Evolutionary conservation across 371 early-diverging fungal genomes (phyloP).

Genomic region (Rhizopus sp.): DNA sequence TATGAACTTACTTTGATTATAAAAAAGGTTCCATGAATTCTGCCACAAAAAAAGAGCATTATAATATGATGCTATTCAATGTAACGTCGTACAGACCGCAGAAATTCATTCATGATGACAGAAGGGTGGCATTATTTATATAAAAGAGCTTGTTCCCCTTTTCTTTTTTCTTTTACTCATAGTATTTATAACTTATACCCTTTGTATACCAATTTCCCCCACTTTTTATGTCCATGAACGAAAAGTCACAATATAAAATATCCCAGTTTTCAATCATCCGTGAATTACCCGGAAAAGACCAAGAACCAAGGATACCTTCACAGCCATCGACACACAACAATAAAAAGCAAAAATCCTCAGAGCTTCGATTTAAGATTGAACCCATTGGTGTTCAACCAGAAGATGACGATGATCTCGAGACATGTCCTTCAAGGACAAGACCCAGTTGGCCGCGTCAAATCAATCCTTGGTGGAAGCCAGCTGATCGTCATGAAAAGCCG

Average conservation of each 20-base stretch:
- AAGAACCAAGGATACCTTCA: conserved; percentile 9
- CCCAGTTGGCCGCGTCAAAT: conserved; percentile 44
- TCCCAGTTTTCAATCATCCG: conserved; percentile 33
- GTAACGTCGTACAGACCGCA: conserved; percentile 18
- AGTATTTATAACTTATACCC: neutral
- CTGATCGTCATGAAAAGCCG: conserved; percentile 65
- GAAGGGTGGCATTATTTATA: neutral
- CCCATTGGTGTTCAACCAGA: conserved; percentile 42
- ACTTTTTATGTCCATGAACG: conserved; percentile 2
- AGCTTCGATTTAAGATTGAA: conserved; percentile 41
- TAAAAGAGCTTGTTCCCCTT: conserved; percentile 5
- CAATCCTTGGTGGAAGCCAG: conserved; percentile 49
- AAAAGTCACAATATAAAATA: conserved; percentile 17
- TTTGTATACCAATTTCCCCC: neutral
- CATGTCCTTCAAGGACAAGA: conserved; percentile 42
- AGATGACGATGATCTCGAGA: conserved; percentile 49
- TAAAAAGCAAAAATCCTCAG: conserved; percentile 18
- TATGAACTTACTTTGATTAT: neutral
- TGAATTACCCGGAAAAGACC: conserved; percentile 20
- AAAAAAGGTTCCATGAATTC: neutral
- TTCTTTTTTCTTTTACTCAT: neutral
- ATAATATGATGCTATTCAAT: conserved; percentile 13
- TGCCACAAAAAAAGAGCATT: neutral
- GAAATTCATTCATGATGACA: conserved; percentile 7
- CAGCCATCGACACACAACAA: neutral